Percentiles rank a stretch among this genome's conserved stretches.
phyloP scores from a whole-genome alignment of 352 stramenopile genomes.

The Pythium periplocum region DNA sequence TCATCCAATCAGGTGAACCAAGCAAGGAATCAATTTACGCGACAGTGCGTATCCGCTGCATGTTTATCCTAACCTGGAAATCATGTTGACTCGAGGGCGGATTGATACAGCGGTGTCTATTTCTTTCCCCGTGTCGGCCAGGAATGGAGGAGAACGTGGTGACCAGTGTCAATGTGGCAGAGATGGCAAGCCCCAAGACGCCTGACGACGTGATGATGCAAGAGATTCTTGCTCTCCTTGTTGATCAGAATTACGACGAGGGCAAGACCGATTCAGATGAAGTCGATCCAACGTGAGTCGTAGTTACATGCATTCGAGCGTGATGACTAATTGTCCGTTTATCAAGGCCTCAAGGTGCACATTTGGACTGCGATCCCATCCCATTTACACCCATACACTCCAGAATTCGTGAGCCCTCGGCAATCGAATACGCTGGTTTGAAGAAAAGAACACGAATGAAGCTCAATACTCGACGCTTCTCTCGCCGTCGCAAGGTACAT shows the following conservation, averaged over 20 bases:
- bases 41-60: too few species aligned
- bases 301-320: not conserved
- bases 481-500: slow-evolving; percentile 12
- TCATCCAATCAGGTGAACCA: too few species aligned
- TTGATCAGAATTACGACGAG: not conserved
- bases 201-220: slow-evolving; percentile 10
- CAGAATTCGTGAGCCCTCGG: slow-evolving; percentile 6
- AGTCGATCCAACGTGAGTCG: not conserved
- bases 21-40: too few species aligned
- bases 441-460: slow-evolving; percentile 12
- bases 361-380: slow-evolving; percentile 7
- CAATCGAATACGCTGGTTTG: slow-evolving; percentile 5
- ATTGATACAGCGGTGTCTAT: too few species aligned
- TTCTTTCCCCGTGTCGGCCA: too few species aligned
- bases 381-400: slow-evolving; percentile 10
- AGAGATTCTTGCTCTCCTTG: slow-evolving; percentile 10
- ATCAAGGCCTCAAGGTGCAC: not conserved
- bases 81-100: too few species aligned
- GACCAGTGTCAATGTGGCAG: too few species aligned
- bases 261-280: not conserved
- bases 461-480: slow-evolving; percentile 10
- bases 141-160: too few species aligned
- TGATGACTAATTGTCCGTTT: not conserved
- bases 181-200: not conserved
- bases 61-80: too few species aligned